A percentile compares a stretch with the other conserved stretches of the same genome.
These are phyloP conservation scores for Theileria equi DNA, from an alignment of 169 alveolate species.

Conservation along the genomic window DNA sequence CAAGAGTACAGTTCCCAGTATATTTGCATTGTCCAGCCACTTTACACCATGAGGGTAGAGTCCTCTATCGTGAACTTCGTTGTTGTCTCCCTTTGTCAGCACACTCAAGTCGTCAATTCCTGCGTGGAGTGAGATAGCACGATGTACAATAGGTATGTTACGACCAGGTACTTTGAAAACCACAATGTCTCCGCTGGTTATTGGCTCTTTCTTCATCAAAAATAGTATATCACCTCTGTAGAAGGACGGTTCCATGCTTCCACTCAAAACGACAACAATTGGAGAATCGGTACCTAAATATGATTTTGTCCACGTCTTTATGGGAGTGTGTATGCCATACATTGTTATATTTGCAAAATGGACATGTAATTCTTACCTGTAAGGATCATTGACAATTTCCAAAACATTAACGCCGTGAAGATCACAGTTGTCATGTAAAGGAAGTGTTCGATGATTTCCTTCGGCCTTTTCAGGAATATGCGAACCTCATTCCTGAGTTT, in stretches of 20 bases:
- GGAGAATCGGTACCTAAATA: slow-evolving; percentile 84
- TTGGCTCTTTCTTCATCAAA: slow-evolving; percentile 67
- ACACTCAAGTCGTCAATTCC: slow-evolving; percentile 74
- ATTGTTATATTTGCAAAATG: no score
- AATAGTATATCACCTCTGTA: slow-evolving; percentile 89
- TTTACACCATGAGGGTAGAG: slow-evolving; percentile 81
- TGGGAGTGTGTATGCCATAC: neutral
- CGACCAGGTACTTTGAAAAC: slow-evolving; percentile 77
- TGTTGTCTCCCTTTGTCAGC: slow-evolving; percentile 91
- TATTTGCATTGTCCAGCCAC: slow-evolving; percentile 81
- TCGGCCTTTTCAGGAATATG: slow-evolving; percentile 36
- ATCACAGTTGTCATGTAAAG: slow-evolving; percentile 32
- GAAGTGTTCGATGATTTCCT: slow-evolving; percentile 46
- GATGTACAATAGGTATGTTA: slow-evolving; percentile 91
- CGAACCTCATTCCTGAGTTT: slow-evolving; percentile 29
- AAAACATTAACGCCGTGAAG: slow-evolving; percentile 60
- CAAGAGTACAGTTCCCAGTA: slow-evolving; percentile 80
- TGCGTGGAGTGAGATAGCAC: slow-evolving; percentile 80
- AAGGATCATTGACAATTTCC: slow-evolving; percentile 43
- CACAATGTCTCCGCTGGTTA: slow-evolving; percentile 71
- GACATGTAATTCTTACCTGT: no score
- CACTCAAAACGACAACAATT: slow-evolving; percentile 90
- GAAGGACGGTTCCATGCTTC: slow-evolving; percentile 92
- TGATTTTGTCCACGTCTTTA: neutral
- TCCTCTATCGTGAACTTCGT: slow-evolving; percentile 88